Base-by-base conservation (phyloP, 1,284 basidiomycete species). In the Heimioporus punctisporus region DNA sequence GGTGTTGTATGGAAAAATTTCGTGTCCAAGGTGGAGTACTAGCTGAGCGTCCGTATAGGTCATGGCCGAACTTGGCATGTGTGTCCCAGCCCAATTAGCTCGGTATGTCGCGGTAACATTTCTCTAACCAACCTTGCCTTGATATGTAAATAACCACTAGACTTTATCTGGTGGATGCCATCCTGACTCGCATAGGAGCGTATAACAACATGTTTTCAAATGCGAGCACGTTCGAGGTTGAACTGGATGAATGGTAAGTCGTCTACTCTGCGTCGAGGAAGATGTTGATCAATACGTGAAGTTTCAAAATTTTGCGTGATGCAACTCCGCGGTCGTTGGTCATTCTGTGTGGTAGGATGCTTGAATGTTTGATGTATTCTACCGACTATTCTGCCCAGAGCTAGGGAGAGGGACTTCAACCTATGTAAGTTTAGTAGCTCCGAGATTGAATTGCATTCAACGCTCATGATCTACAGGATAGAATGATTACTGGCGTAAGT, bases 11-110 rank as follows among this genome's bases (percentile, higher is more conserved):
- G 84, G 69, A 39, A 27, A n/a, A 26, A 5, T 48, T 43, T 34
- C 2, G 9, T 17, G 14, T 27, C 26, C 19, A 0, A 2, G 14
- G 19, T 46, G 41, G 25, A 37, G 50, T 41, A 52, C 26, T 49
- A 34, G 31, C 57, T 59, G 40, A 61, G n/a, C 7, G n/a, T 45
- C 45, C n/a, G n/a, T 26, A 50, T 46, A 90, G 86, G 98, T 98
- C 62, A 92, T 98, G 87, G 96, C 95, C 10, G 97, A 98, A 70
- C 77, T 99, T 21, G 97, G 97, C n/a, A 99, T 98, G 89, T 85
- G 92, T 50, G 94, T 99, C 4, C 97, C 97, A 4, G 97, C 97
- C 1, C 72, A 81, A 34, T 82, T 75, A 50, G 97, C 97, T 27
- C 81, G 84, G 90, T 92, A 61, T 54, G 79, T 68, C 12, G 30